Evolutionary conservation across 2,329 filamentous ascomycete species (phyloP), one percentile per base, ranked within the genome.

Genomic region (Alternaria gaisen): DNA sequence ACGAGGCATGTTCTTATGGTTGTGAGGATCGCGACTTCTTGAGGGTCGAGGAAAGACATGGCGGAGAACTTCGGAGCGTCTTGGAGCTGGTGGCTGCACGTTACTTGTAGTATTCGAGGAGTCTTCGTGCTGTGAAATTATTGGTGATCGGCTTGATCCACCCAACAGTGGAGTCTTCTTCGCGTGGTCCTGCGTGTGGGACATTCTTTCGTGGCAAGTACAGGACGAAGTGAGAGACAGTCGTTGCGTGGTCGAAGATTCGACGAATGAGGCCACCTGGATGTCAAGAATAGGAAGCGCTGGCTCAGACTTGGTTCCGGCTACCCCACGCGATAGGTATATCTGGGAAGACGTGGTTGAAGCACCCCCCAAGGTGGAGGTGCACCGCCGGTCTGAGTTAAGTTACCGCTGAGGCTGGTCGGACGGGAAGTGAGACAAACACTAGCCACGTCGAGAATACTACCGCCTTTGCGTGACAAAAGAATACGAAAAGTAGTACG

Each of bases 341-440:
- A 83, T 83, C 60, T 83, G 79, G 47, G 81, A 83, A 79, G 82
- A 82, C 81, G 81, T 83, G 28, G 67, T 81, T 53, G 53, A 44
- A 67, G 65, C 68, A 71, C 71, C 72, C 62, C 62, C 73, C 67
- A 14, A 8, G 28, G 40, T 43, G 12, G 66, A 54, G 48, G 44
- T 48, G 50, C 43, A 43, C 24, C 11, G 36, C 26, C 10, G 43
- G 24, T 44, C 26, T 28, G 16, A 36, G 42, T 16, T 18, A 34
- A 18, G 22, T 44, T 28, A 36, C 14, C 46, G 16, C 12, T 24
- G 22, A 40, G 34, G 34, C n/a, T 22, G 42, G 43, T 36, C 26
- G 55, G 41, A 14, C 16, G 11, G 42, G 12, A 30, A 42, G 30
- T 20, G 9, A 10, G 28, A 36, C 2, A 12, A n/a, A 18, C 42